These are phyloP conservation scores for Oryza punctata DNA, from an alignment of 176 grass and related monocot species.

Conservation along the genomic window DNA sequence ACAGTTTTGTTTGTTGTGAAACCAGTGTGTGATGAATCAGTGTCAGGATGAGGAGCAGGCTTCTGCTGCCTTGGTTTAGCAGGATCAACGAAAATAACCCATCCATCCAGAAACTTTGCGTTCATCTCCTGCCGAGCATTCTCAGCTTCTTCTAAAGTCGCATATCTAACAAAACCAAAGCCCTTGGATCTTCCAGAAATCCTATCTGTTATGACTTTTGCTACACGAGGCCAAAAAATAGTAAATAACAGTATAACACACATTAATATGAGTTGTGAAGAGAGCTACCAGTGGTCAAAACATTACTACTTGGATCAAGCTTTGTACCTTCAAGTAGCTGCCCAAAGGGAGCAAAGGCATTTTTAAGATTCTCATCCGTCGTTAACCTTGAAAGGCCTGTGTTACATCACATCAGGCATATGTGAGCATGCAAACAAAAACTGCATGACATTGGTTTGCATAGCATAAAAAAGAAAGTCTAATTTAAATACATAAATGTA, in stretches of 20 bases:
- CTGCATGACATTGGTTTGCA: neutral
- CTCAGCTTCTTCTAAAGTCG: slow-evolving; percentile 72
- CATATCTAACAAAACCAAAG: slow-evolving; percentile 79
- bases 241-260: neutral
- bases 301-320: slow-evolving; percentile 12
- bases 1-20: slow-evolving; percentile 70
- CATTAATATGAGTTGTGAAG: slow-evolving; percentile 4
- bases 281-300: slow-evolving; percentile 20
- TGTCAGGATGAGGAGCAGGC: slow-evolving; percentile 27
- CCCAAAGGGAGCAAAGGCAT: slow-evolving; percentile 71
- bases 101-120: slow-evolving; percentile 86
- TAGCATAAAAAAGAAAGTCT: neutral
- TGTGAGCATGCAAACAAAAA: slow-evolving; percentile 2
- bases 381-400: slow-evolving; percentile 90
- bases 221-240: slow-evolving; percentile 35
- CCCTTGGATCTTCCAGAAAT: slow-evolving; percentile 91
- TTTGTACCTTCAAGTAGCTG: slow-evolving; percentile 71
- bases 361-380: slow-evolving; percentile 75
- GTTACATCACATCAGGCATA: slow-evolving; percentile 17
- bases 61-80: slow-evolving; percentile 75
- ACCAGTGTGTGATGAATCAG: slow-evolving; percentile 37
- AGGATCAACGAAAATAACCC: slow-evolving; percentile 96
- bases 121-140: slow-evolving; percentile 82
- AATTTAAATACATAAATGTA: neutral
- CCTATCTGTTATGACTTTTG: slow-evolving; percentile 74